Evolutionary conservation across 2,329 filamentous ascomycete genomes (phyloP).

Genomic region (Ascochyta viciae-villosae): DNA sequence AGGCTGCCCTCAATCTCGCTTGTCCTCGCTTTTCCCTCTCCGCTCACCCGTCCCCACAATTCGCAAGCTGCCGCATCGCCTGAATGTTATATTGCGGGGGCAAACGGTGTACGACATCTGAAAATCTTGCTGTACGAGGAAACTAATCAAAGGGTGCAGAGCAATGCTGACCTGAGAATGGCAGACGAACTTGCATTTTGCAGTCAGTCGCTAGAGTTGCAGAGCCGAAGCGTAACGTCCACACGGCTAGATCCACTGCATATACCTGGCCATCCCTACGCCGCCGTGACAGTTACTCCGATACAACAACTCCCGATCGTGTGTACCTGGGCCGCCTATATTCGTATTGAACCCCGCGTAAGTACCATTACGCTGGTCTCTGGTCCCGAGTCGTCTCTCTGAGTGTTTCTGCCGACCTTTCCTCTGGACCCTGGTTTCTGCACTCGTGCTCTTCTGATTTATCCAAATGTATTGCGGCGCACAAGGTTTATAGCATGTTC

Average conservation of each 20-base stretch:
- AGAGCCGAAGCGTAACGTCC: slow-evolving; percentile 3
- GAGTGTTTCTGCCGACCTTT: slow-evolving; percentile 14
- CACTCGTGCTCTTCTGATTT: slow-evolving; percentile 11
- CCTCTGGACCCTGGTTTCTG: slow-evolving; percentile 17
- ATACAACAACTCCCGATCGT: slow-evolving; percentile 25
- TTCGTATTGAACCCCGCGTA: slow-evolving; percentile 23
- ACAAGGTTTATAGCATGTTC: slow-evolving; percentile 48
- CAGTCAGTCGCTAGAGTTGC: slow-evolving; percentile 2
- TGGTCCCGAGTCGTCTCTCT: slow-evolving; percentile 10
- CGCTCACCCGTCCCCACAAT: slow-evolving; percentile 16
- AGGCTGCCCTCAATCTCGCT: slow-evolving; percentile 17
- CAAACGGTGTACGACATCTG: not conserved
- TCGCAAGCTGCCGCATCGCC: slow-evolving; percentile 5
- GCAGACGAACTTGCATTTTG: slow-evolving; percentile 4
- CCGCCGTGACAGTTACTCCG: slow-evolving; percentile 20
- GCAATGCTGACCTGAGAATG: not conserved
- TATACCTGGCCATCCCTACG: slow-evolving; percentile 18
- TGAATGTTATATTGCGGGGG: slow-evolving; percentile 14
- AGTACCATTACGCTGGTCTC: slow-evolving; percentile 20
- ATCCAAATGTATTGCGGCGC: slow-evolving; percentile 7
- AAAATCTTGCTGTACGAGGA: slow-evolving; percentile 4
- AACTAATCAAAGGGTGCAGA: slow-evolving; percentile 7
- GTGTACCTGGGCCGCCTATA: slow-evolving; percentile 12
- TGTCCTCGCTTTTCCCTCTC: slow-evolving; percentile 11
- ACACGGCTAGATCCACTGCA: slow-evolving; percentile 7